Conservation (phyloP, 805 yeast genomes). For the Saturnispora serradocipensis region DNA sequence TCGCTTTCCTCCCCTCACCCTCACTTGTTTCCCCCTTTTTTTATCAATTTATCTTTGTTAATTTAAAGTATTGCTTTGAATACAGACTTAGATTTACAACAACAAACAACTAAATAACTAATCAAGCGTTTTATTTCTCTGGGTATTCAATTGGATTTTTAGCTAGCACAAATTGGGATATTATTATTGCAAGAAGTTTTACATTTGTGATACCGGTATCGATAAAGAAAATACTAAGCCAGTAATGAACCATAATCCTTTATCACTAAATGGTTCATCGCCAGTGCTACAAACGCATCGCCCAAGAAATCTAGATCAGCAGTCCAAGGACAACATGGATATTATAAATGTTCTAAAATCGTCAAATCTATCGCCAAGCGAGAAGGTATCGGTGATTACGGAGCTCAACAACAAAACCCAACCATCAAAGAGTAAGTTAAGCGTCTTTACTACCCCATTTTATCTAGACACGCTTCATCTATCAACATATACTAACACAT, state of each 20-base stretch:
- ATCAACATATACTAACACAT: conserved; percentile 3
- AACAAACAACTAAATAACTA: background rate
- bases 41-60: background rate
- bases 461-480: background rate
- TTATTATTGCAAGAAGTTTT: background rate
- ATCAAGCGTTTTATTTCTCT: background rate
- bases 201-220: background rate
- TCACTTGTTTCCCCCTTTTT: background rate
- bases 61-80: background rate
- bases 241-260: background rate
- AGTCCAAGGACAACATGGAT: conserved; percentile 8
- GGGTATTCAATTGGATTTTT: background rate
- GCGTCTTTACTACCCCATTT: background rate
- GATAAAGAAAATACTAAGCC: background rate
- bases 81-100: background rate
- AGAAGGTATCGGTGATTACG: conserved; percentile 17
- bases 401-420: conserved; percentile 19
- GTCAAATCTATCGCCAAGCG: conserved; percentile 16
- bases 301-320: background rate
- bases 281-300: background rate
- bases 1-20: background rate
- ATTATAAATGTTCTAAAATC: conserved; percentile 15
- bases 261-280: background rate
- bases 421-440: conserved; percentile 20
- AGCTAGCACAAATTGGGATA: background rate